A percentile compares a stretch with the other conserved stretches of the same genome.
Evolutionary conservation across 257 asterid genomes (phyloP).

Genomic region (Nicotiana otophora): DNA sequence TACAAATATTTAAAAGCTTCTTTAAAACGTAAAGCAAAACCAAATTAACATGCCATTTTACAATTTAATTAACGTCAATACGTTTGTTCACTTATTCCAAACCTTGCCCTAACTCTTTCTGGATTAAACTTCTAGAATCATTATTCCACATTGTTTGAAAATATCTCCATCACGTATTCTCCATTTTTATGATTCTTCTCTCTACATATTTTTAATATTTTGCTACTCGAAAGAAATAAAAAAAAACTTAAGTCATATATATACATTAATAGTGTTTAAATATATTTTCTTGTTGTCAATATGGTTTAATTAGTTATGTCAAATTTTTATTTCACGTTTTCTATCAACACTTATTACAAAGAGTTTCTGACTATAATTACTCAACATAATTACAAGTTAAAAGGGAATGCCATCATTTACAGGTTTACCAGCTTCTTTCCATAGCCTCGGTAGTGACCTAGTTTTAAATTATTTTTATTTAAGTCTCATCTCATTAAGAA

Average conservation of each 20-base stretch:
- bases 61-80: background rate
- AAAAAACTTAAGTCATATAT: too few relatives aligned
- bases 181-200: background rate
- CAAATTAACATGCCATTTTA: background rate
- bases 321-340: too few relatives aligned
- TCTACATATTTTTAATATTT: background rate
- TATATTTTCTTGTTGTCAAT: too few relatives aligned
- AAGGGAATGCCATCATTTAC: too few relatives aligned
- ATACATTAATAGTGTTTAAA: background rate
- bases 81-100: background rate
- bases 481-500: background rate
- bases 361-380: too few relatives aligned
- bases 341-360: too few relatives aligned
- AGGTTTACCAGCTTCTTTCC: too few relatives aligned
- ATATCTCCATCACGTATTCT: background rate
- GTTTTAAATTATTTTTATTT: too few relatives aligned
- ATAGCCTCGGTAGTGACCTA: too few relatives aligned
- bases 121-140: background rate
- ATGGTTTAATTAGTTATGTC: too few relatives aligned
- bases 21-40: background rate
- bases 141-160: background rate
- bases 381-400: too few relatives aligned
- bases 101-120: background rate
- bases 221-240: too few relatives aligned
- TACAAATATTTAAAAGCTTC: background rate